Percentiles rank a stretch among this genome's conserved stretches.
phyloP scores from a whole-genome alignment of 805 yeast species.

The Kluyveromyces nonfermentans region DNA sequence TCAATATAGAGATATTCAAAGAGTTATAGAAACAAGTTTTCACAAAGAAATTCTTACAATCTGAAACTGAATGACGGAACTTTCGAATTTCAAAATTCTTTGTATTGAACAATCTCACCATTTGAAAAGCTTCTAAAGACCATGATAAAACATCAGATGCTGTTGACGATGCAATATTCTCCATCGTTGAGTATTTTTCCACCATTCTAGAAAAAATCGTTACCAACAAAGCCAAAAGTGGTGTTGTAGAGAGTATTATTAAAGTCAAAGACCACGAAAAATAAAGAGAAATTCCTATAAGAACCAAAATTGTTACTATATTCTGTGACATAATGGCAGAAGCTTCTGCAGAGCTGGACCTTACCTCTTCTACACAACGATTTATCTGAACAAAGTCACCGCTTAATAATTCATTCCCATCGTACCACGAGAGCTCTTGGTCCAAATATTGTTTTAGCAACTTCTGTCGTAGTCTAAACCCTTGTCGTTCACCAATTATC shows the following conservation, averaged over 20 bases:
- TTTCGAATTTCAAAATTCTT: slow-evolving; percentile 40
- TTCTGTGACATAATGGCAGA: slow-evolving; percentile 49
- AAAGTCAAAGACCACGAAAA: slow-evolving; percentile 83
- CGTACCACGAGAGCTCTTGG: slow-evolving; percentile 52
- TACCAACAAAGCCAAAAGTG: slow-evolving; percentile 48
- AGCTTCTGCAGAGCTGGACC: slow-evolving; percentile 61
- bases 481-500: slow-evolving; percentile 64
- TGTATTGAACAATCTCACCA: slow-evolving; percentile 56
- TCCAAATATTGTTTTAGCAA: slow-evolving; percentile 38
- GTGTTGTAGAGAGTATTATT: slow-evolving; percentile 64
- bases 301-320: slow-evolving; percentile 41
- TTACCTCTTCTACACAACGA: slow-evolving; percentile 64
- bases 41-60: slow-evolving; percentile 33
- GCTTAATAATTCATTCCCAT: slow-evolving; percentile 40
- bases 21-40: slow-evolving; percentile 40
- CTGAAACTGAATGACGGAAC: slow-evolving; percentile 28
- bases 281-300: slow-evolving; percentile 56
- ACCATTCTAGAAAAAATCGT: slow-evolving; percentile 42
- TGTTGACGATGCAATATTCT: slow-evolving; percentile 46
- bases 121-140: slow-evolving; percentile 49
- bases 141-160: slow-evolving; percentile 62
- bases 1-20: slow-evolving; percentile 45
- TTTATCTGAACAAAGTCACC: slow-evolving; percentile 61
- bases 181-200: slow-evolving; percentile 39
- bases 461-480: slow-evolving; percentile 40